Evolutionary conservation across 2,329 filamentous ascomycete species (phyloP), one percentile per base, ranked within the genome.

Genomic region (Dactylellina drechsleri): DNA sequence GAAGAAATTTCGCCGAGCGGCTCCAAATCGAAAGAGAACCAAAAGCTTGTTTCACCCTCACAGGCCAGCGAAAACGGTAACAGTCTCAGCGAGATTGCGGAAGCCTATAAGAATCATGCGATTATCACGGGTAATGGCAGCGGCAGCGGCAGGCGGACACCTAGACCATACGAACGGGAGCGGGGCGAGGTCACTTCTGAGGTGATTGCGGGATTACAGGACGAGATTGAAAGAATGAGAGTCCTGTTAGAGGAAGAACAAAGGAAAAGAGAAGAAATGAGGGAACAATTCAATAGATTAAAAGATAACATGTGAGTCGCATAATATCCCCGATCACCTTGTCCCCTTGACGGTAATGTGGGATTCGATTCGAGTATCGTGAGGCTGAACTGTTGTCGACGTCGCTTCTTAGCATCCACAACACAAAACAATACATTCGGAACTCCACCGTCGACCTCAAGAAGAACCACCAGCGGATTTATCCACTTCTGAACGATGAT

Each of bases 371-470:
- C 50, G 61, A 26, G 26, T 28, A 56, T 52, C 54, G 50, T 49
- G 56, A 13, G 57, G 56, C 56, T 68, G 56, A 60, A 62, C 57
- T 60, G 2, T 15, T 23, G 23, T 28, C 23, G 12, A 28, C 12
- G 57, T 28, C 31, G 20, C n/a, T 49, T 28, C 16, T n/a, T 31
- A 76, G 72, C 8, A 41, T 53, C 20, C 72, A 76, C 72, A 76
- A 76, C 72, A 76, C 72, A 70, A 70, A 70, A 58, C 52, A 61
- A n/a, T 71, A 71, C 47, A 76, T 76, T 28, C 60, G 68, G 66
- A 76, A 76, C 57, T 76, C 72, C 23, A 60, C 65, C 16, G 66
- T 76, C 49, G 64, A 76, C 54, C 66, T 76, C 16, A 61, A 76
- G 16, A 76, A 76, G 49, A 71, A 70, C 40, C 64, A 76, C 53